Base-by-base conservation (phyloP, 371 early-diverging fungal genomes). In the Circinella minor region DNA sequence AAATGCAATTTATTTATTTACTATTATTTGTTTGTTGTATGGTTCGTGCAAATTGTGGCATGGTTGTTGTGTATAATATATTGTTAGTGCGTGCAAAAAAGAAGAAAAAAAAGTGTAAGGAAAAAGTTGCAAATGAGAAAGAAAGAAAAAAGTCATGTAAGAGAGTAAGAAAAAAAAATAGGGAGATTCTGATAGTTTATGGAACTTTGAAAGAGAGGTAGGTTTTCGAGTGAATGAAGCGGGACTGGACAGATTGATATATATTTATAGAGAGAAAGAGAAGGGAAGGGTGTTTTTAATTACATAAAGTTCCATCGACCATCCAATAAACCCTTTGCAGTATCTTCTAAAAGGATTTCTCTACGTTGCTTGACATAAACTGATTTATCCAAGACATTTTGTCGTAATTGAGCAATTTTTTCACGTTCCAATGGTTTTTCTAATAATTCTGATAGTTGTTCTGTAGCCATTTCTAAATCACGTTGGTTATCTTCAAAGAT, bases 401-500 rank as follows among this genome's bases (percentile, higher is more conserved):
- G 91, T 70, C 91, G 89, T 76, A 94, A 71, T 68, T 91, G 89
- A 18, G 88, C 81, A 72, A 95, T 93, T 69, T 90, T 89, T 36
- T 89, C 91, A 18, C 86, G 81, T 70, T 90, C 92, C 37, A 93
- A 80, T 3, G 94, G 93, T 67, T 90, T 88, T 78, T 98, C 98
- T 43, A 98, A 75, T 47, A 98, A 76, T 75, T 92, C 97, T 37
- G 92, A 91, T 55, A 99, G 83, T 63, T 91, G 88, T 78, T 98
- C 99, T 9, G 95, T 95, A 5, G 97, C 97, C 89, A 96, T 89
- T 78, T 98, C 97, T 39, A 98, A 78, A 74, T 98, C 97, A 6
- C 93, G 84, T 82, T 98, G 99, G 81, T 98, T 98, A 77, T 96
- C 94, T 71, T 98, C 98, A 80, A 98, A 98, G 36, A 99, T 75